These are phyloP conservation scores for Fusarium equiseti DNA, from an alignment of 2,329 filamentous ascomycete species.

Conservation along the genomic window DNA sequence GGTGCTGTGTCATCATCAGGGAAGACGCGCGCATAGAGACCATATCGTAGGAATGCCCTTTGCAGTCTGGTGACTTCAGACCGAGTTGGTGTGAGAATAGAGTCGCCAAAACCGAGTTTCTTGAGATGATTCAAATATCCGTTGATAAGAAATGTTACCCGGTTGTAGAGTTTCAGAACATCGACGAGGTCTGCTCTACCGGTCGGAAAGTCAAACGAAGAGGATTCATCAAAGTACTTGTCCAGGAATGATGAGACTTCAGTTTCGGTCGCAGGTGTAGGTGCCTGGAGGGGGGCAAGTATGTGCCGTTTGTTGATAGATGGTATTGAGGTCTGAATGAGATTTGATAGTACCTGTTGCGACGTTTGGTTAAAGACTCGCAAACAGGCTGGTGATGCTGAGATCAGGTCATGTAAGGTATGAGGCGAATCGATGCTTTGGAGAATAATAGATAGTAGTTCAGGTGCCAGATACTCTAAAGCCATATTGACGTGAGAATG, in stretches of 20 bases:
- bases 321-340: background rate
- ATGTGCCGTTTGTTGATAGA: background rate
- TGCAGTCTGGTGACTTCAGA: background rate
- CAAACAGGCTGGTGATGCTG: background rate
- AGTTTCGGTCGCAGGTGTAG: background rate
- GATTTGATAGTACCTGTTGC: background rate
- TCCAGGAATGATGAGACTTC: background rate
- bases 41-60: background rate
- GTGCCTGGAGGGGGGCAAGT: background rate
- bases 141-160: background rate
- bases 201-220: background rate
- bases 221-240: background rate
- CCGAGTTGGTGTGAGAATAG: background rate
- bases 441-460: background rate
- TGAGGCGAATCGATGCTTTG: background rate
- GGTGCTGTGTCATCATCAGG: background rate
- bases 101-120: background rate
- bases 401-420: background rate
- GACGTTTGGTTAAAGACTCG: background rate
- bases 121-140: background rate
- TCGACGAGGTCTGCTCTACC: accelerated
- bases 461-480: too few relatives aligned
- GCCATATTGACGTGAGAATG: too few relatives aligned
- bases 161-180: background rate
- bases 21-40: background rate